Base-by-base conservation (phyloP, 2,329 filamentous ascomycete genomes). In the Purpureocillium takamizusanense region DNA sequence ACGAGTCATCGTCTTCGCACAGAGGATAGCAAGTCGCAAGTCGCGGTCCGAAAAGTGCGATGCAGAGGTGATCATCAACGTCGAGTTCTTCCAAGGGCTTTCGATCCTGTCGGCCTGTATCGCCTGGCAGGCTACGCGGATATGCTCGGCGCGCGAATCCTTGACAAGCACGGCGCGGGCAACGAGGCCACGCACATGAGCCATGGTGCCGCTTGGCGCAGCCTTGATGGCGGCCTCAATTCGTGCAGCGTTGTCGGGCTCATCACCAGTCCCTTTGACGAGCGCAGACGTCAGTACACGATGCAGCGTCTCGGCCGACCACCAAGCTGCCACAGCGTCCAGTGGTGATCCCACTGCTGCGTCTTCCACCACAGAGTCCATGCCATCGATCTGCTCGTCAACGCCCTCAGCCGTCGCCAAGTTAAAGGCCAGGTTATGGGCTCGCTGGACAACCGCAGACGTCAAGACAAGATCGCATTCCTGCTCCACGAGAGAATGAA, bases 241-340 rank as follows among this genome's bases (percentile, higher is more conserved):
- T 40, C 78, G 69, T 42, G 59, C 65, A 2, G 35, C 40, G 34
- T 42, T 45, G 2, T 46, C 46, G 14, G 35, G 25, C 11, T 47
- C 33, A 6, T 37, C 39, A 15, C 54, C 45, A 14, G 62, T 54
- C 10, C 70, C 67, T 42, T 73, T 72, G 25, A 69, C 71, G 27
- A 94, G 68, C 28, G 75, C 80, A 13, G 69, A 67, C 11, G 78
- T 67, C 21, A 95, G 70, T 3, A 78, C 79, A 41, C 74, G 72
- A 50, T 88, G 84, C 29, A 95, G 64, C 11, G 77, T 69, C 39
- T 82, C 70, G 46, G 78, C 86, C 1, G 89, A 94, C 67, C 81
- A 92, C 89, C 89, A 95, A 2, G 89, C 86, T 7, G 89, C 86
- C 37, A 95, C 77, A 11, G 87, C 88, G 59, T 95, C 90, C 47